A percentile compares a stretch with the other conserved stretches of the same genome.
Conservation (phyloP, 2,329 filamentous ascomycete species). For the Exutisphaerella laricina region DNA sequence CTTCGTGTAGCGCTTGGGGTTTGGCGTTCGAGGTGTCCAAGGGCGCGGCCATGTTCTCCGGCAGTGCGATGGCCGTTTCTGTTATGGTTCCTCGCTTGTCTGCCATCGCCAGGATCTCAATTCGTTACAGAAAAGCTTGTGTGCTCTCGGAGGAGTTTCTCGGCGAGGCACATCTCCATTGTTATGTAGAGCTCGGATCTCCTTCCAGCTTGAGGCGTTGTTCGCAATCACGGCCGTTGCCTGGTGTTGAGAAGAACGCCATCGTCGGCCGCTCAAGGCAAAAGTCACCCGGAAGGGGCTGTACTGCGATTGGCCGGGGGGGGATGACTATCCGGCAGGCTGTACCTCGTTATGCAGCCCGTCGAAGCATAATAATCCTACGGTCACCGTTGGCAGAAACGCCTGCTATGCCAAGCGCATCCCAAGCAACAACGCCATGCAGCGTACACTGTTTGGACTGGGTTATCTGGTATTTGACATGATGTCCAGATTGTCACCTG, state of each 20-base stretch:
- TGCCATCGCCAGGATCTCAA: background rate
- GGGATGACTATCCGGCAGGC: no score
- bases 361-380: no score
- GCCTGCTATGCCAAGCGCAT: no score
- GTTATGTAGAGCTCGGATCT: background rate
- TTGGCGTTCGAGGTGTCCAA: background rate
- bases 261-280: background rate
- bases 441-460: no score
- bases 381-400: no score
- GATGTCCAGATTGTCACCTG: no score
- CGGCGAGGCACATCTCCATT: background rate
- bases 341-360: no score
- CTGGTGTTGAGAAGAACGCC: background rate
- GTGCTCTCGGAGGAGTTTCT: background rate
- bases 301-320: no score
- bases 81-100: background rate
- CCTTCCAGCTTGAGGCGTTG: background rate
- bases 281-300: no score
- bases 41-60: background rate
- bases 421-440: no score
- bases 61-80: background rate
- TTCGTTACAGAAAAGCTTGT: background rate
- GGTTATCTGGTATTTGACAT: no score
- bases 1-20: constrained; percentile 5
- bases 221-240: background rate